phyloP scores from a whole-genome alignment of 768 basidiomycete species.

The Lactarius sp. region DNA sequence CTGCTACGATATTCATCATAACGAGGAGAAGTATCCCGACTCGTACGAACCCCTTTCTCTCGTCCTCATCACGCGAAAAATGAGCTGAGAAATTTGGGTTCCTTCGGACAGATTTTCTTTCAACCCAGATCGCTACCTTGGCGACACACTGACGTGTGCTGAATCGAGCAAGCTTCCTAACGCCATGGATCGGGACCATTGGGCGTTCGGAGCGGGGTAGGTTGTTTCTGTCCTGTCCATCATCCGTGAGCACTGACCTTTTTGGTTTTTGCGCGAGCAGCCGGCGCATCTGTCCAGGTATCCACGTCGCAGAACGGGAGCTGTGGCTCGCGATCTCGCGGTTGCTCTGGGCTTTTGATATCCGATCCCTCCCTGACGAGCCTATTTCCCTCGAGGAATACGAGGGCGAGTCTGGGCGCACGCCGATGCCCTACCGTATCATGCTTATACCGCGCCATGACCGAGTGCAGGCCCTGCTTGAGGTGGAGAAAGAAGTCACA shows the following conservation, averaged over 20 bases:
- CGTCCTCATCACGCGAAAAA: too few species aligned
- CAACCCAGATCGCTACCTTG: conserved; percentile 45
- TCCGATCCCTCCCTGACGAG: conserved; percentile 39
- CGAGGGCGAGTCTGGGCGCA: conserved; percentile 43
- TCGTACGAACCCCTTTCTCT: conserved; percentile 31
- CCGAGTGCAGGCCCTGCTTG: conserved; percentile 12
- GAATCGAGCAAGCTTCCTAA: conserved; percentile 43
- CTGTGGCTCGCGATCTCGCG: conserved; percentile 42
- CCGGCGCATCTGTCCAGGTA: conserved; percentile 41
- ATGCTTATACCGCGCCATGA: conserved; percentile 28
- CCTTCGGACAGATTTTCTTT: conserved; percentile 26
- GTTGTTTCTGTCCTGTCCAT: conserved; percentile 16
- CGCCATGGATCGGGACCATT: conserved; percentile 44
- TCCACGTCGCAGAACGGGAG: conserved; percentile 43
- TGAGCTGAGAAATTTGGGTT: background rate
- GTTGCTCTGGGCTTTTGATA: conserved; percentile 45
- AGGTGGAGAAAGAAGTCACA: conserved; percentile 18
- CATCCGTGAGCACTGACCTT: background rate
- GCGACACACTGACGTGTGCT: conserved; percentile 36
- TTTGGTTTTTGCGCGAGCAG: conserved; percentile 14
- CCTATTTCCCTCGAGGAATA: conserved; percentile 45
- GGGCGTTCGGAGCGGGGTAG: conserved; percentile 48
- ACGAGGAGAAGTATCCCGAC: conserved; percentile 37
- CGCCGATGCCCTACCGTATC: conserved; percentile 41
- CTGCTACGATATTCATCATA: conserved; percentile 29